phyloP scores from a whole-genome alignment of 2,329 filamentous ascomycete species.

The Penicillium polonicum region DNA sequence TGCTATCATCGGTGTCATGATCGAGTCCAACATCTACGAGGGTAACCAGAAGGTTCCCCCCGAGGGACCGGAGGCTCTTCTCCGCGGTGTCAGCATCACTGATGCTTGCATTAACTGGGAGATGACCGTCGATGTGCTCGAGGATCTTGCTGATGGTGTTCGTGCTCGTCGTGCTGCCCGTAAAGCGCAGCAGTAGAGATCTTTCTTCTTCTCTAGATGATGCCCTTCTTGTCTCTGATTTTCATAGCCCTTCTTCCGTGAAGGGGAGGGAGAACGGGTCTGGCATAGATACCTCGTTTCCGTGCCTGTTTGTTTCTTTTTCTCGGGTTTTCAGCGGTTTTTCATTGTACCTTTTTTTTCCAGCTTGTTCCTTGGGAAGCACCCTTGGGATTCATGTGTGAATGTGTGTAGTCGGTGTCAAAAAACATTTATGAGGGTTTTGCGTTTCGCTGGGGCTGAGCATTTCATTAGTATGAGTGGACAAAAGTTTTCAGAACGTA shows the following conservation, averaged over 20 bases:
- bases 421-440: slow-evolving; percentile 6
- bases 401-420: slow-evolving; percentile 2
- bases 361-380: not conserved
- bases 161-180: slow-evolving; percentile 64
- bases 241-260: not conserved
- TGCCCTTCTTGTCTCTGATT: slow-evolving; percentile 8
- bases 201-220: slow-evolving; percentile 9
- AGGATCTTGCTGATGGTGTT: slow-evolving; percentile 82
- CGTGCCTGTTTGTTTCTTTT: slow-evolving; percentile 9
- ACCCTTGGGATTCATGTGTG: slow-evolving; percentile 5
- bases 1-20: slow-evolving; percentile 94
- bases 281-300: slow-evolving; percentile 9
- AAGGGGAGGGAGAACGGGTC: not conserved
- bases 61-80: slow-evolving; percentile 73
- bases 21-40: slow-evolving; percentile 96
- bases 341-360: slow-evolving; percentile 10
- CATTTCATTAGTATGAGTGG: not conserved
- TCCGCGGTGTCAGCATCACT: slow-evolving; percentile 91
- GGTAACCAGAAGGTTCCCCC: slow-evolving; percentile 82
- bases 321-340: slow-evolving; percentile 12
- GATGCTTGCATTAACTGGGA: slow-evolving; percentile 97
- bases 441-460: not conserved
- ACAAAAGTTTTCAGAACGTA: not conserved
- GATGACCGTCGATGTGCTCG: slow-evolving; percentile 73
- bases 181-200: slow-evolving; percentile 27